Base-by-base conservation (phyloP, 768 basidiomycete species). In the Chiua virens region DNA sequence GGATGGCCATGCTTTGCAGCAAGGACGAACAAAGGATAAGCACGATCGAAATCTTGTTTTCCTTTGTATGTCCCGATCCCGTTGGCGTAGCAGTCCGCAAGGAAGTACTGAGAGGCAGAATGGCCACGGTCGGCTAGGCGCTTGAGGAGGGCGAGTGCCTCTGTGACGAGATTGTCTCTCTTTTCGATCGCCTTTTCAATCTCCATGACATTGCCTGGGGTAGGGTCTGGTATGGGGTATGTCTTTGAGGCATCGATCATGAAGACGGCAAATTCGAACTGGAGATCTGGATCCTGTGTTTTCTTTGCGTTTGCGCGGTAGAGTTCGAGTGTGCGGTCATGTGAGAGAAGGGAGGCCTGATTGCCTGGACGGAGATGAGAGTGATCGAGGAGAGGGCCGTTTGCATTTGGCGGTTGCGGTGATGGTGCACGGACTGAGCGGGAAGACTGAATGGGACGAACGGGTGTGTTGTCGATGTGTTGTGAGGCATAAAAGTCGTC, bases 301-400 rank as follows among this genome's bases (percentile, higher is more conserved):
- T 98, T 98, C 75, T 96, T 97, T 28, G 96, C 97, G 70, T 99
- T 99, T 39, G 87, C 85, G 42, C 97, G 89, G 75, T 99, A 99
- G 55, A 97, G 85, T 70, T 98, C 94, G 53, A 99, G 85, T 3
- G 97, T 98, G 52, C 90, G 90, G 71, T 95, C 93, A 69, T 98
- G 90, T 1, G 92, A 94, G 58, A 98, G 86, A 13, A 98, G 82
- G 7, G 93, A 85, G 4, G 95, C 97, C 60, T 93, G 86, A 42
- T 89, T 90, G 28, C 97, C 97, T 17, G 94, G 94, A 13, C 88
- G 85, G 36, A 97, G 82, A 71, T 98, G 94, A 36, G 93, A 92
- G 59, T 92, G 91, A 75, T 93, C 91, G 50, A 92, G 82, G 62
- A 93, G 79, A 42, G 87, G 83, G 3, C 77, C 85, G 18, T 30